Conservation (phyloP, 2,329 filamentous ascomycete genomes). For the Seiridium unicorne region DNA sequence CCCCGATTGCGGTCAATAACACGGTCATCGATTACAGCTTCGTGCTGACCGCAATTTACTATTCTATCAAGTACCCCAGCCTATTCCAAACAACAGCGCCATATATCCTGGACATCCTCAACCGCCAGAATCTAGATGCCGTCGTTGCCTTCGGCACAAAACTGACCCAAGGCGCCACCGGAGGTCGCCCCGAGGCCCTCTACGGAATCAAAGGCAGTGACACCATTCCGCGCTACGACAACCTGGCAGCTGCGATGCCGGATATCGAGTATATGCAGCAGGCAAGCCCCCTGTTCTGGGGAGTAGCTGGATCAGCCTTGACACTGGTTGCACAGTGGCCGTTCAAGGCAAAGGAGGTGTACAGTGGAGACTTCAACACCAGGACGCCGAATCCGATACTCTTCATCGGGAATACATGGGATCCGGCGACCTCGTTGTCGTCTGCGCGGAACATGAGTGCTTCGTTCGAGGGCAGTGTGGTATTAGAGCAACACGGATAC, state of each 20-base stretch:
- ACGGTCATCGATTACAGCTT: slow-evolving; percentile 24
- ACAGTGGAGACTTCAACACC: slow-evolving; percentile 16
- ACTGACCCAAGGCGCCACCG: not conserved
- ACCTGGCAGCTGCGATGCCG: slow-evolving; percentile 4
- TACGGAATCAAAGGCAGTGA: slow-evolving; percentile 14
- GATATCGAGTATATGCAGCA: slow-evolving; percentile 11
- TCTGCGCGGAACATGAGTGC: slow-evolving; percentile 26
- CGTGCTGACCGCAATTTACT: slow-evolving; percentile 7
- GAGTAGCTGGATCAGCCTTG: slow-evolving; percentile 10
- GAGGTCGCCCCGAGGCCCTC: not conserved
- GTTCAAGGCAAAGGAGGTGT: slow-evolving; percentile 22
- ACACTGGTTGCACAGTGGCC: slow-evolving; percentile 27
- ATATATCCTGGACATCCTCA: not conserved
- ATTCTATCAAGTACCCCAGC: not conserved
- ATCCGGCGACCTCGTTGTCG: slow-evolving; percentile 27
- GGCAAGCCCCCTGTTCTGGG: slow-evolving; percentile 17
- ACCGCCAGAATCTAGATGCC: not conserved
- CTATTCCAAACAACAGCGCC: not conserved
- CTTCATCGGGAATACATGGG: slow-evolving; percentile 25
- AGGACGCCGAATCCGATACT: slow-evolving; percentile 25
- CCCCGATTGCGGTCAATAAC: slow-evolving; percentile 21
- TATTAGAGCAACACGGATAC: slow-evolving; percentile 23
- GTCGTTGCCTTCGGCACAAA: not conserved
- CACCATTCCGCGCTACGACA: slow-evolving; percentile 1
- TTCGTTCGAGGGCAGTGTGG: slow-evolving; percentile 24